Conservation (phyloP, 805 yeast genomes). For the Starmera amethionina region DNA sequence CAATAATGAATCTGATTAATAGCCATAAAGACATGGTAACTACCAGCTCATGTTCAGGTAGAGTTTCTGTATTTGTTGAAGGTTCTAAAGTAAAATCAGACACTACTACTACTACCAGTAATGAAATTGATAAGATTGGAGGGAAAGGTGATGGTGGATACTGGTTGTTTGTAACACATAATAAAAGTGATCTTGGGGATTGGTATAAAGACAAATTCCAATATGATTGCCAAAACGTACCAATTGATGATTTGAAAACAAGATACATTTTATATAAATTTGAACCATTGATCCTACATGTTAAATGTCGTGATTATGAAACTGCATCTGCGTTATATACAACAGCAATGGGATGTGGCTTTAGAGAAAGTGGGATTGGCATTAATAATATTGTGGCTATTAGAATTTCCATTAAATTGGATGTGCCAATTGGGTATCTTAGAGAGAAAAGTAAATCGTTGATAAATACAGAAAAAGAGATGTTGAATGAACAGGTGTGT, state of each 20-base stretch:
- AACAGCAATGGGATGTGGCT: conserved; percentile 76
- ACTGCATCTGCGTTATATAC: conserved; percentile 56
- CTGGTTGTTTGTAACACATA: conserved; percentile 78
- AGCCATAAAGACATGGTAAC: conserved; percentile 60
- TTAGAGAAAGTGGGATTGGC: conserved; percentile 82
- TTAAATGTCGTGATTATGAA: conserved; percentile 55
- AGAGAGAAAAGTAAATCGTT: conserved; percentile 10
- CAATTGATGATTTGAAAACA: conserved; percentile 3
- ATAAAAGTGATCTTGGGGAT: conserved; percentile 31
- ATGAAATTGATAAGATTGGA: conserved; percentile 38
- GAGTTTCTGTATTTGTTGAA: conserved; percentile 75
- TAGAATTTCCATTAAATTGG: conserved; percentile 63
- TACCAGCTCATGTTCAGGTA: conserved; percentile 82
- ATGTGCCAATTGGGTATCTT: conserved; percentile 64
- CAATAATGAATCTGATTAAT: conserved; percentile 63
- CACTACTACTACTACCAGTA: conserved; percentile 2
- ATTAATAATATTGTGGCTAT: conserved; percentile 70
- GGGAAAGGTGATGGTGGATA: conserved; percentile 85
- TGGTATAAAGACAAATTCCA: conserved; percentile 34
- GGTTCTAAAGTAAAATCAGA: conserved; percentile 39
- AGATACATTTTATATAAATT: conserved; percentile 66
- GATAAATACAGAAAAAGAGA: too few relatives aligned
- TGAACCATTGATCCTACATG: conserved; percentile 80
- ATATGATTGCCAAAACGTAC: conserved; percentile 7
- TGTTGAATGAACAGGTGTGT: conserved; percentile 20